Conservation (phyloP, 768 basidiomycete species). For the Termitomyces sp. region DNA sequence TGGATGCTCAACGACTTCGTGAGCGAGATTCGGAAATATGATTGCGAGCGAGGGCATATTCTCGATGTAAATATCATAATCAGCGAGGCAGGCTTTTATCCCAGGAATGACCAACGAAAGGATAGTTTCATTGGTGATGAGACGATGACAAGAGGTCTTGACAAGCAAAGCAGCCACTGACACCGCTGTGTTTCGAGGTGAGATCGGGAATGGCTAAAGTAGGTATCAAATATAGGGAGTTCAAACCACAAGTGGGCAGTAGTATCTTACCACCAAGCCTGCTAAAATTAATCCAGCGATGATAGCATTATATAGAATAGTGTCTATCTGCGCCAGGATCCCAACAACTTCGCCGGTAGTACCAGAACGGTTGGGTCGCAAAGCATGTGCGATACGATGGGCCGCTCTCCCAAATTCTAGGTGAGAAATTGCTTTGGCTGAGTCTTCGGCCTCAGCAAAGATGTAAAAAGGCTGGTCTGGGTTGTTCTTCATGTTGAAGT, state of each 20-base stretch:
- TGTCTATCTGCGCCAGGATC: conserved; percentile 22
- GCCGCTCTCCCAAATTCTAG: conserved; percentile 36
- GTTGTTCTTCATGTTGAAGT: conserved; percentile 8
- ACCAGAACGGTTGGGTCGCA: conserved; percentile 24
- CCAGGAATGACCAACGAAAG: conserved; percentile 18
- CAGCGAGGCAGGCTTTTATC: conserved; percentile 10
- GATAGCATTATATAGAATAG: conserved; percentile 32
- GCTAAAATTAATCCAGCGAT: conserved; percentile 26
- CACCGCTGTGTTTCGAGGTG: conserved; percentile 10
- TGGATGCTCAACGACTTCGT: conserved; percentile 4
- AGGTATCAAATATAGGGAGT: no score
- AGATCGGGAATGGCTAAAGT: conserved; percentile 27
- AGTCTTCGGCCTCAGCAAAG: conserved; percentile 13
- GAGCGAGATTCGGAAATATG: conserved; percentile 8
- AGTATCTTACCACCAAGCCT: conserved; percentile 16
- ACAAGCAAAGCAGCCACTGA: conserved; percentile 14
- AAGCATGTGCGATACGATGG: conserved; percentile 30
- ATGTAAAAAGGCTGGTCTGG: conserved; percentile 12
- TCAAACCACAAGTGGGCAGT: no score
- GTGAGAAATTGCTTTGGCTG: conserved; percentile 22
- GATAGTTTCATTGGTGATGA: conserved; percentile 18
- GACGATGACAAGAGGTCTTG: background rate
- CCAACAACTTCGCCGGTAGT: conserved; percentile 23
- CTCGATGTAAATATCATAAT: conserved; percentile 8
- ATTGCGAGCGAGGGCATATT: conserved; percentile 11